Evolutionary conservation across 331 rosid genomes (phyloP).

Genomic region (Arachis monticola): DNA sequence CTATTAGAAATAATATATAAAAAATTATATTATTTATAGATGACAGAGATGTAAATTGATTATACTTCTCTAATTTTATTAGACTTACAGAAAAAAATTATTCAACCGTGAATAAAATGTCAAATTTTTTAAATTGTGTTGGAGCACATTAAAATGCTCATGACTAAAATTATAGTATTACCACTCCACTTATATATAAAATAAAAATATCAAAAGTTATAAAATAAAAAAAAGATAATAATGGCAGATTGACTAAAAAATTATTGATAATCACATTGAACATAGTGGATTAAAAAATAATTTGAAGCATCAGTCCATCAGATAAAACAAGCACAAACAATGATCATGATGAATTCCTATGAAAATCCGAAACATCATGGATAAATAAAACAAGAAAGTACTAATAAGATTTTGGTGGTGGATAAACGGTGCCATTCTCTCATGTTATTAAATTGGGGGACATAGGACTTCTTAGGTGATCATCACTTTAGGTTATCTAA

Average conservation of each 20-base stretch:
- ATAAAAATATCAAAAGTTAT: no score
- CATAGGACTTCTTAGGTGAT: conserved; percentile 32
- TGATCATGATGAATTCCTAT: conserved; percentile 12
- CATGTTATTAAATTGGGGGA: conserved; percentile 39
- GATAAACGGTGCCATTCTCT: conserved; percentile 38
- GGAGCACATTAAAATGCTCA: no score
- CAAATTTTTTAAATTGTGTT: no score
- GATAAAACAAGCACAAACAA: background rate
- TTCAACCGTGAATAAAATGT: no score
- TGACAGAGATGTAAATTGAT: no score
- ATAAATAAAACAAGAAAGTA: background rate
- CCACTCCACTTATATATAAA: no score
- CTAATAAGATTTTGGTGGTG: conserved; percentile 38
- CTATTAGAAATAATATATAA: no score
- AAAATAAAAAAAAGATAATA: no score
- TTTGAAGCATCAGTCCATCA: background rate
- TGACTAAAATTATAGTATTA: no score
- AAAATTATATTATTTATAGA: no score
- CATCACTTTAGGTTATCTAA: conserved; percentile 21
- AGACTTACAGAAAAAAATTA: no score
- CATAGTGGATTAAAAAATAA: background rate
- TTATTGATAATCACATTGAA: background rate
- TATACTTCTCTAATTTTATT: no score
- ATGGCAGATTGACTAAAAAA: background rate
- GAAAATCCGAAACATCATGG: background rate